Evolutionary conservation across 2,329 filamentous ascomycete species (phyloP), one percentile per base, ranked within the genome.

Genomic region (Emericellopsis cladophorae): DNA sequence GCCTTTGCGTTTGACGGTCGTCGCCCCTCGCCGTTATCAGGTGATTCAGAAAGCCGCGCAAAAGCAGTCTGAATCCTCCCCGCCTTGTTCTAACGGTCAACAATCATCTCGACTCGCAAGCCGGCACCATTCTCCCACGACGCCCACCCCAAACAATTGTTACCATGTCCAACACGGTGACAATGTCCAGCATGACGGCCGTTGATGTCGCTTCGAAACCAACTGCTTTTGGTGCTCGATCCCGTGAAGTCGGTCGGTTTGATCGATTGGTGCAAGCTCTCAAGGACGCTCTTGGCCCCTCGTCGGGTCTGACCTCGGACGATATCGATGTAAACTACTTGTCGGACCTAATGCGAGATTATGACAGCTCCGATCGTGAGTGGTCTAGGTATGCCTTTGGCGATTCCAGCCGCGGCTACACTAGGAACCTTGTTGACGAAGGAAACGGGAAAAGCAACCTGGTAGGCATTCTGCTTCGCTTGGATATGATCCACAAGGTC

Each of bases 341-440:
- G 40, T 78, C 76, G 43, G 63, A 66, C 22, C 60, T 90, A 47
- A 93, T 95, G 86, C 63, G 76, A 43, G 64, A 72, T 23, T 95
- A 95, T 60, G 58, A 70, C 39, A 86, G 84, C 37, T 64, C 76
- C 32, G 68, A 80, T 42, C 59, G 66, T 22, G 80, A 89, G 42
- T 95, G 89, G 89, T 56, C 64, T 40, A 70, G 68, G 46, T 95
- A 85, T 61, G 84, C 84, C 23, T 73, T 90, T 50, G 72, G 72
- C n/a, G 82, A 94, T 52, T 50, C 64, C 15, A 78, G 69, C 47
- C 70, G 79, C 51, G 73, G 74, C 2, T 95, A 95, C 59, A 95
- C 89, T 11, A 68, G 89, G 42, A 95, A 95, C 55, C 72, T 95
- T 4, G 87, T 95, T 36, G 86, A 94, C 53, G 82, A 88, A 55